Evolutionary conservation across 106 monocot species (phyloP).

Genomic region (Gastrodia elata): DNA sequence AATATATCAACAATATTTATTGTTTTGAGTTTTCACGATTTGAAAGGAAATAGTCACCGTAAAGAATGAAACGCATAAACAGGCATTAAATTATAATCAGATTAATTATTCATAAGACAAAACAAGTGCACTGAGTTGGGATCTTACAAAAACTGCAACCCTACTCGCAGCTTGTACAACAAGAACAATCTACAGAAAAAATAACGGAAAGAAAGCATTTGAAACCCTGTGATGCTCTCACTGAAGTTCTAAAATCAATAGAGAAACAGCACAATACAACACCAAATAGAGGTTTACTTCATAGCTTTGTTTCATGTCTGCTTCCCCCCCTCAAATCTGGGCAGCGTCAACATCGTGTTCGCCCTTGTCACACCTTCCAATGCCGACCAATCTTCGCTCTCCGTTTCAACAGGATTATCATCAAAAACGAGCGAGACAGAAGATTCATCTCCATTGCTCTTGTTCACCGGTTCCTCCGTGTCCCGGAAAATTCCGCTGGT

Average conservation of each 20-base stretch:
- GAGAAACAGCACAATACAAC: not conserved
- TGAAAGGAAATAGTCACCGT: too few species aligned
- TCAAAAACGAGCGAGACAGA: not conserved
- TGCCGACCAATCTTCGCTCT: constrained; percentile 20
- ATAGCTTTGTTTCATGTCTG: constrained; percentile 8
- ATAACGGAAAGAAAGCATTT: not conserved
- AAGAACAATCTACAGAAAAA: not conserved
- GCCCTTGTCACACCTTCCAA: constrained; percentile 22
- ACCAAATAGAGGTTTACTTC: not conserved
- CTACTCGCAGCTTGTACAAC: not conserved
- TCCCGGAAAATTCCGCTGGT: not conserved
- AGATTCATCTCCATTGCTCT: not conserved
- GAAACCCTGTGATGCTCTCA: not conserved
- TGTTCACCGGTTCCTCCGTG: not conserved
- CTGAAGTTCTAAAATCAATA: not conserved
- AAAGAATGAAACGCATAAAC: too few species aligned
- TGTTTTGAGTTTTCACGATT: too few species aligned
- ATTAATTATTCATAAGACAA: too few species aligned
- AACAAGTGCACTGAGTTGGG: too few species aligned
- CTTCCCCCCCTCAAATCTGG: constrained; percentile 21
- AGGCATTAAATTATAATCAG: too few species aligned
- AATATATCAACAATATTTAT: too few species aligned
- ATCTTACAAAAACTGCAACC: constrained; percentile 1
- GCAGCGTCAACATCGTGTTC: constrained; percentile 21
- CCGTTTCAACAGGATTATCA: not conserved